phyloP scores from a whole-genome alignment of 2,329 filamentous ascomycete species.

The Periconia sp. region DNA sequence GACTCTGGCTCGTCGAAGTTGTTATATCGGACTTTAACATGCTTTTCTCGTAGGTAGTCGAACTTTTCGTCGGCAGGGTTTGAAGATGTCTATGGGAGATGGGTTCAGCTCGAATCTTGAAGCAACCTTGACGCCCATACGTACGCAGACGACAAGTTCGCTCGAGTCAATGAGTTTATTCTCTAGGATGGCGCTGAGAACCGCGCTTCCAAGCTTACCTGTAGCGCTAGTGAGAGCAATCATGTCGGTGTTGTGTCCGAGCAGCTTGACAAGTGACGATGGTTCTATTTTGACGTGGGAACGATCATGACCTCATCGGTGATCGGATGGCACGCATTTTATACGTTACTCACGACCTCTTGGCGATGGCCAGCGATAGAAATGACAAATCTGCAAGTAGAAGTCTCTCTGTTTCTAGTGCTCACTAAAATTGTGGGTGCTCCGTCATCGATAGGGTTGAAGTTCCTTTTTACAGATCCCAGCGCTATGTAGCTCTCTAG shows the following conservation, averaged over 20 bases:
- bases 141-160: slow-evolving; percentile 47
- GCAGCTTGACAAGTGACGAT: background rate
- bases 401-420: no score
- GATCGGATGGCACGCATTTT: no score
- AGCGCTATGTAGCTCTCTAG: no score
- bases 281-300: no score
- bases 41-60: slow-evolving; percentile 32
- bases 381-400: no score
- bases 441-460: no score
- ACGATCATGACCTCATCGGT: background rate
- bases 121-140: no score
- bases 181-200: slow-evolving; percentile 50
- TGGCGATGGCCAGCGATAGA: no score
- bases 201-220: slow-evolving; percentile 54
- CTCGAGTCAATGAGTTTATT: slow-evolving; percentile 46
- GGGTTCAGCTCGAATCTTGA: no score
- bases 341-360: no score
- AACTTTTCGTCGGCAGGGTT: slow-evolving; percentile 27
- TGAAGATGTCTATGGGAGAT: slow-evolving; percentile 24
- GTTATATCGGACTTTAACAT: slow-evolving; percentile 44
- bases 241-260: slow-evolving; percentile 14
- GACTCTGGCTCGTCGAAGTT: slow-evolving; percentile 47
- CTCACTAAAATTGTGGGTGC: no score
- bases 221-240: slow-evolving; percentile 53
- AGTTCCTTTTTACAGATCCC: no score